These are phyloP conservation scores for Oenanthe sinensis DNA, from an alignment of 129 eudicot species.

Conservation along the genomic window DNA sequence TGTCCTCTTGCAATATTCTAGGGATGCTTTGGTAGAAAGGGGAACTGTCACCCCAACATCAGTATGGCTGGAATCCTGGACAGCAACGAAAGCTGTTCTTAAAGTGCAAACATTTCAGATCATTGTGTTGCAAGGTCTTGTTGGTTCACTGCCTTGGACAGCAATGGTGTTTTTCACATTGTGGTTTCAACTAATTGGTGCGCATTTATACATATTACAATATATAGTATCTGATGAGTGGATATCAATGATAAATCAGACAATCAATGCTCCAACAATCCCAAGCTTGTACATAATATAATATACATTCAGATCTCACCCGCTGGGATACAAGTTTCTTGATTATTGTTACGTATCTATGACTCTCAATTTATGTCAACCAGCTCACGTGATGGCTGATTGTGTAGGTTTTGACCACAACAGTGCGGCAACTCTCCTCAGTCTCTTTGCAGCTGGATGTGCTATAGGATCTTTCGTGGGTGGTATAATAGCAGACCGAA, in stretches of 20 bases:
- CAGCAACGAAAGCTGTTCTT: conserved; percentile 67
- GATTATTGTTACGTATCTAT: neutral
- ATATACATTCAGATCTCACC: neutral
- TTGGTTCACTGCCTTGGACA: conserved; percentile 96
- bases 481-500: conserved; percentile 72
- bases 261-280: neutral
- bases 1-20: conserved; percentile 12
- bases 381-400: neutral
- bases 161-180: conserved; percentile 86
- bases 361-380: neutral
- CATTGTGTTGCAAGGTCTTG: conserved; percentile 91
- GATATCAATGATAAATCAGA: neutral
- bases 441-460: conserved; percentile 72
- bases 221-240: neutral
- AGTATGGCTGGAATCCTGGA: conserved; percentile 79
- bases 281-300: neutral
- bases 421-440: conserved; percentile 64
- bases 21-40: conserved; percentile 52
- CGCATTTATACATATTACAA: conserved; percentile 22
- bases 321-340: neutral
- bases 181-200: conserved; percentile 96
- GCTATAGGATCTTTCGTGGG: conserved; percentile 78
- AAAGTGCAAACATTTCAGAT: conserved; percentile 84
- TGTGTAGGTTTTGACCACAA: conserved; percentile 82
- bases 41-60: conserved; percentile 38